These are phyloP conservation scores for Pythium biforme DNA, from an alignment of 352 stramenopile species.

Conservation along the genomic window DNA sequence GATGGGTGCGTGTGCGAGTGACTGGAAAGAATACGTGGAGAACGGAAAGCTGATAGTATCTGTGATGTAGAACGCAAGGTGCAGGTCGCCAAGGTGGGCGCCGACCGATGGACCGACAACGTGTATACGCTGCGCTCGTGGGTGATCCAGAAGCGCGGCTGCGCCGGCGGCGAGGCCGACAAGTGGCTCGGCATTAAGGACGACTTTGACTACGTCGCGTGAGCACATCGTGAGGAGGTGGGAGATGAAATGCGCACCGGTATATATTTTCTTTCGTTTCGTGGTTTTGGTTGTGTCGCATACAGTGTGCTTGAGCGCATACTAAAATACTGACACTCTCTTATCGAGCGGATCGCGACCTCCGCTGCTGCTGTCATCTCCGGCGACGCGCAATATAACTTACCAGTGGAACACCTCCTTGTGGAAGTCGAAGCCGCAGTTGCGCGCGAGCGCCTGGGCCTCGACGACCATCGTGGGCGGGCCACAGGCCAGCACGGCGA, in stretches of 20 bases:
- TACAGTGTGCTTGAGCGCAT: too few relatives aligned
- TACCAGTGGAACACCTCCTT: constrained; percentile 86
- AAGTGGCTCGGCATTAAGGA: constrained; percentile 87
- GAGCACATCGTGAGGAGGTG: background rate
- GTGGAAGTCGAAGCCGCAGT: constrained; percentile 77
- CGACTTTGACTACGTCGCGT: constrained; percentile 86
- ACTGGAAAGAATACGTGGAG: background rate
- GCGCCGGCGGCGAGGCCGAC: constrained; percentile 66
- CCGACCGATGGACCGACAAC: constrained; percentile 84
- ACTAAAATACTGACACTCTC: background rate
- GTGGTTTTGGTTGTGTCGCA: background rate
- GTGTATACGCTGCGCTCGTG: constrained; percentile 80
- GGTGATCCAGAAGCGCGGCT: constrained; percentile 76
- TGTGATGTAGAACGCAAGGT: constrained; percentile 45
- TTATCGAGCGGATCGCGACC: constrained; percentile 14
- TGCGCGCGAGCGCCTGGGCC: constrained; percentile 59
- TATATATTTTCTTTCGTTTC: constrained; percentile 1
- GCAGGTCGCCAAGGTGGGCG: constrained; percentile 62
- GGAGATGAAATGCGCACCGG: background rate
- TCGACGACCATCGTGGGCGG: constrained; percentile 71
- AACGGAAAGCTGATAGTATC: too few relatives aligned
- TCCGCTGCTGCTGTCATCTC: background rate
- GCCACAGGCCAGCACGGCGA: constrained; percentile 72
- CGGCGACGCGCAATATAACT: constrained; percentile 13
- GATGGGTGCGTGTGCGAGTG: constrained; percentile 32